Conservation (phyloP, 805 yeast genomes). For the Priceomyces medius region DNA sequence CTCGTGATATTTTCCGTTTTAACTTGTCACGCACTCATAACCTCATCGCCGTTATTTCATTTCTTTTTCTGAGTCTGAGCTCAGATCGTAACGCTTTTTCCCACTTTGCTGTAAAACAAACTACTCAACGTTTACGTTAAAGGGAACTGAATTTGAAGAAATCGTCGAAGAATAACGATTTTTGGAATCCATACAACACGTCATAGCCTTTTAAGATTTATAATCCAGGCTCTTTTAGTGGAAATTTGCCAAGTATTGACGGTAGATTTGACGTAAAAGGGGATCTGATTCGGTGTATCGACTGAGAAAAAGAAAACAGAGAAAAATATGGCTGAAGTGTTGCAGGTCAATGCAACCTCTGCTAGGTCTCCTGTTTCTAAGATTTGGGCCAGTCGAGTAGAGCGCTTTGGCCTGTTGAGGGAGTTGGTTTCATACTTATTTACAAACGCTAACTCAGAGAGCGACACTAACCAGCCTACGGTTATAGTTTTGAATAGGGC, state of each 20-base stretch:
- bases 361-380: slow-evolving; percentile 1
- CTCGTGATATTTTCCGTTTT: no score
- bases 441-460: slow-evolving; percentile 31
- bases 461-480: slow-evolving; percentile 32
- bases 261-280: not conserved
- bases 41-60: not conserved
- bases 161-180: not conserved
- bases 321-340: slow-evolving; percentile 1
- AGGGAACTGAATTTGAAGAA: not conserved
- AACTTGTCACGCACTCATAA: not conserved
- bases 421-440: slow-evolving; percentile 26
- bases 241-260: no score
- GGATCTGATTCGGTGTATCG: not conserved
- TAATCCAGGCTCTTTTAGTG: no score
- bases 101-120: slow-evolving; percentile 1
- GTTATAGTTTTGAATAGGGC: slow-evolving; percentile 21
- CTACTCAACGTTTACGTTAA: not conserved
- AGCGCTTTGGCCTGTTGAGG: slow-evolving; percentile 9
- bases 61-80: slow-evolving; percentile 1
- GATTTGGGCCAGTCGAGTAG: not conserved
- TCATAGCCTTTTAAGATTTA: not conserved
- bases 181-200: not conserved
- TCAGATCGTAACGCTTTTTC: not conserved
- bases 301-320: not conserved
- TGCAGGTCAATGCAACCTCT: slow-evolving; percentile 2